A percentile compares a stretch with the other conserved stretches of the same genome.
These are phyloP conservation scores for Cymbopogon flexuosus DNA, from an alignment of 202 grass and related monocot species.

Conservation along the genomic window DNA sequence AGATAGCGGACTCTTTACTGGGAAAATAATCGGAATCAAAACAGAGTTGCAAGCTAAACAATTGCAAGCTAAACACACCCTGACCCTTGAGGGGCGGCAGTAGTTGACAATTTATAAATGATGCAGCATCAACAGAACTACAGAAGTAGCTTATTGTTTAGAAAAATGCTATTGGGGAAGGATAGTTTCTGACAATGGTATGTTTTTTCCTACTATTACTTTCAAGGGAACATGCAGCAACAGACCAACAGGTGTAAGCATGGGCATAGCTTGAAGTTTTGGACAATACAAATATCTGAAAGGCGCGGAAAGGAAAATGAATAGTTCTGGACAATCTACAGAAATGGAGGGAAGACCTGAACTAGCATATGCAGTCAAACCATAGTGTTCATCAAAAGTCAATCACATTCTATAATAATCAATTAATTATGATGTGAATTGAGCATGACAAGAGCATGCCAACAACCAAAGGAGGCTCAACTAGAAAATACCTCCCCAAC, in stretches of 20 bases:
- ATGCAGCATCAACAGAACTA: background rate
- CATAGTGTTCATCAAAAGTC: background rate
- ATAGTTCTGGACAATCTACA: background rate
- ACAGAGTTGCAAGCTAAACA: background rate
- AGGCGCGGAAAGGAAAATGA: background rate
- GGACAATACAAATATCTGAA: background rate
- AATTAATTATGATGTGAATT: background rate
- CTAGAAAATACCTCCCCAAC: constrained; percentile 26
- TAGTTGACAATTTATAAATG: background rate
- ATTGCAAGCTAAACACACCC: background rate
- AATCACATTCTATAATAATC: background rate
- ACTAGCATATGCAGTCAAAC: background rate
- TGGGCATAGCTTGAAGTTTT: background rate
- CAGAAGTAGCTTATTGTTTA: background rate
- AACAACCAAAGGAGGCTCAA: constrained; percentile 28
- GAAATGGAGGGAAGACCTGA: background rate
- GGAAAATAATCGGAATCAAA: background rate
- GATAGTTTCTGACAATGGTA: background rate
- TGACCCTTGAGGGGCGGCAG: background rate
- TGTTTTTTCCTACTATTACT: background rate
- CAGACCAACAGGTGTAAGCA: background rate
- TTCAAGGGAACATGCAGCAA: constrained; percentile 3
- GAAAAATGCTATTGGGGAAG: background rate
- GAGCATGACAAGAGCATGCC: constrained; percentile 4
- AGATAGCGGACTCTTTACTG: background rate